Base-by-base conservation (phyloP, 2,329 filamentous ascomycete genomes). In the Aphanocladium album region DNA sequence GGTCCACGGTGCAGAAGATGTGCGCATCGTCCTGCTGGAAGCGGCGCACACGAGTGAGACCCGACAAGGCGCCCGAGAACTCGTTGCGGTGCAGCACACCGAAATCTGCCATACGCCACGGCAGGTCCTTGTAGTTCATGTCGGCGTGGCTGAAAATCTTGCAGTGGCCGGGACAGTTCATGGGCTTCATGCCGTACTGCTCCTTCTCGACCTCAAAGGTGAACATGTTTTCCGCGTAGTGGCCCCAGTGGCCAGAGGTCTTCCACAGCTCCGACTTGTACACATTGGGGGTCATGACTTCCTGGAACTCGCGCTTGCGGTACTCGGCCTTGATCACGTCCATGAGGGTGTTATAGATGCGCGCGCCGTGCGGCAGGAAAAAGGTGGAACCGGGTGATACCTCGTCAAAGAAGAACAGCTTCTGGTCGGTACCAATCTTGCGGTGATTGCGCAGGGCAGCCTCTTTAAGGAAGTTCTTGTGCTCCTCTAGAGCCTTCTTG, bases 21-120 rank as follows among this genome's bases (percentile, higher is more conserved):
- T 99, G 95, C 2, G 90, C 90, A 73, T 99, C 95, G 69, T 99
- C 95, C 77, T 98, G 93, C 73, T 95, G 89, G 80, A 99, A 98
- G 67, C 93, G 87, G 53, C 95, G 87, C 12, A 98, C 93, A 74
- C 95, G 87, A 2, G 95, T 98, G 64, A 99, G 81, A 37, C 95
- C 95, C 50, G 88, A 90, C 47, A 99, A 81, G 5, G 95, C 93
- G 59, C 95, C 95, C 2, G 92, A 97, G 37, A 93, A 88, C 76
- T 99, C 95, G 72, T 99, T 98, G 61, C 95, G 85, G 78, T 99
- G 95, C 57, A 99, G 81, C 27, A 96, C 90, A 74, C 93, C 93
- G 74, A 98, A 98, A 73, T 99, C 95, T 56, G 95, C 93, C 77
- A 96, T 89, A 70, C 95, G 85, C 77, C 96, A 88, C 30, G 95